Percentiles rank a stretch among this genome's conserved stretches.
Conservation (phyloP, 192 early-diverging fungal genomes). For the Mortierella hygrophila region DNA sequence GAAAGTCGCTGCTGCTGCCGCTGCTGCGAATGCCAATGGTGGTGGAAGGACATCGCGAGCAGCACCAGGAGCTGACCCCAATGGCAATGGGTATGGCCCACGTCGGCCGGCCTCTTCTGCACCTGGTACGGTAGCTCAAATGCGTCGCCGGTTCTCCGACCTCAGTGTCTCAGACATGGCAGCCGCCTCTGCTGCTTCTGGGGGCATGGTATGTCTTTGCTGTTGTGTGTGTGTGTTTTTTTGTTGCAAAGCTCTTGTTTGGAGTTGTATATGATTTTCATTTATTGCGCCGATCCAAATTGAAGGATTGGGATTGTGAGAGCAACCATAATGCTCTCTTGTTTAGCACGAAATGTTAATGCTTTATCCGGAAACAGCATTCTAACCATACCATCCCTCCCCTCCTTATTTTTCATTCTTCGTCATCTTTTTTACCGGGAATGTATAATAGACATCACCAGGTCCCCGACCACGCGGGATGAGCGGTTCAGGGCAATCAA, state of each 20-base stretch:
- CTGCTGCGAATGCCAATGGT: background rate
- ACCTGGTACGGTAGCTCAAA: constrained; percentile 38
- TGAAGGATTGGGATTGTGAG: too few species aligned
- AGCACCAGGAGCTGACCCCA: constrained; percentile 8
- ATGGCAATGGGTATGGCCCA: background rate
- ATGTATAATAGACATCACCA: background rate
- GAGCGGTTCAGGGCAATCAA: constrained; percentile 21
- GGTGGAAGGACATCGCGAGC: background rate
- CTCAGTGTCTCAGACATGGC: constrained; percentile 26
- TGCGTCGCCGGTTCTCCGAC: constrained; percentile 43
- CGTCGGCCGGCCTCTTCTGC: constrained; percentile 26
- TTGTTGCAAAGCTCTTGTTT: background rate
- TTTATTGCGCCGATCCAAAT: too few species aligned
- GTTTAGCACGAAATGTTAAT: too few species aligned
- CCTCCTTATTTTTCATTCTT: background rate
- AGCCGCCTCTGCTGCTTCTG: background rate
- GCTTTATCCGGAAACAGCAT: background rate
- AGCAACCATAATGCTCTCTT: too few species aligned
- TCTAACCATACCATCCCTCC: background rate
- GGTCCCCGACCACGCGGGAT: constrained; percentile 32
- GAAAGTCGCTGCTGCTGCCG: constrained; percentile 12
- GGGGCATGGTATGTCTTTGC: constrained; percentile 4
- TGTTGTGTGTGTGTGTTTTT: background rate
- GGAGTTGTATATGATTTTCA: background rate
- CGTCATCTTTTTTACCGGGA: background rate